Conservation (phyloP, 108 stramenopile species). For the Nannochloropsis salina region DNA sequence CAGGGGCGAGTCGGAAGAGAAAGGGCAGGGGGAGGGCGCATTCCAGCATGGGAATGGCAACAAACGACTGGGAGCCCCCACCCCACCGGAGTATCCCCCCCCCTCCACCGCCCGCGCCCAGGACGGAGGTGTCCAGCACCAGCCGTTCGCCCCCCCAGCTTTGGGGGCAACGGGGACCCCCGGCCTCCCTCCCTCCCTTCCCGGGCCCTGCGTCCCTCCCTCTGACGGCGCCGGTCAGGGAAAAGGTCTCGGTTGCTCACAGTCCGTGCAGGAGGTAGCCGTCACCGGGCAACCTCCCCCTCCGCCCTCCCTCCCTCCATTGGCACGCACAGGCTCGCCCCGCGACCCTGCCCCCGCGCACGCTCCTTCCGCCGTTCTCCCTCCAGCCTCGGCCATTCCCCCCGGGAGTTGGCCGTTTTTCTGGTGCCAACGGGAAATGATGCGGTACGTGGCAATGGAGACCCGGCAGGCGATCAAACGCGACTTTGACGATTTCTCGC, state of each 20-base stretch:
- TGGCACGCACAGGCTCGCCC: too few relatives aligned
- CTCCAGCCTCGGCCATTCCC: too few relatives aligned
- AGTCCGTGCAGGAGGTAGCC: too few relatives aligned
- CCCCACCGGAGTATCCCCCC: not conserved
- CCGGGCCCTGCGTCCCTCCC: not conserved
- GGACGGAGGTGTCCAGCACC: not conserved
- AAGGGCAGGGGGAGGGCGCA: not conserved
- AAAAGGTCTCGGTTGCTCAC: too few relatives aligned
- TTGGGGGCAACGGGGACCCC: not conserved
- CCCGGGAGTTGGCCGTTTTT: not conserved
- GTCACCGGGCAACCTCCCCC: too few relatives aligned
- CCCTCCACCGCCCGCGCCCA: not conserved
- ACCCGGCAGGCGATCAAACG: not conserved
- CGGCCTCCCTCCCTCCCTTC: not conserved
- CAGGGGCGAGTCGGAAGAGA: not conserved
- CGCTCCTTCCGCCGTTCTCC: too few relatives aligned
- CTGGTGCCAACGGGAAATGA: not conserved
- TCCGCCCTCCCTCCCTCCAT: too few relatives aligned
- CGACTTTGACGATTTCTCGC: not conserved
- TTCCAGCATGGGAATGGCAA: not conserved
- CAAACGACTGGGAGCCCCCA: not conserved
- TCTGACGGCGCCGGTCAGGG: not conserved
- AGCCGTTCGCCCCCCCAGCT: not conserved
- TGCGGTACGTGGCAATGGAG: not conserved
- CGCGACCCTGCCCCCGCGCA: too few relatives aligned